phyloP scores from a whole-genome alignment of 1,139 yeast genomes.

The Geotrichum phurueaensis region DNA sequence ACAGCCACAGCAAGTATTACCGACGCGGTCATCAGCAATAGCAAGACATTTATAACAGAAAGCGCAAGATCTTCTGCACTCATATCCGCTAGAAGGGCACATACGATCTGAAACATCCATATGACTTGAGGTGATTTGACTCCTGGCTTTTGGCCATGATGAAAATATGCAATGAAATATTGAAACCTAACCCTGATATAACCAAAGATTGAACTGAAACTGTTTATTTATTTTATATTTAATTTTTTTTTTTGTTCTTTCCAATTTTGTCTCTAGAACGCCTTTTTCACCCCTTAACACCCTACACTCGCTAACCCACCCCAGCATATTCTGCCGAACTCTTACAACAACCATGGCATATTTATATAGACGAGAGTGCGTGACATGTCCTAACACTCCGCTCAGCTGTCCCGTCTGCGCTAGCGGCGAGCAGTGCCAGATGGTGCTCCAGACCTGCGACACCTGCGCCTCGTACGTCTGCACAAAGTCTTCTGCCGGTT shows the following conservation, averaged over 20 bases:
- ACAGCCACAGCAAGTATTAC: conserved; percentile 10
- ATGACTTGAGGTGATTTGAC: not conserved
- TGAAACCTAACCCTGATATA: too few relatives aligned
- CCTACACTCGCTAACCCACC: not conserved
- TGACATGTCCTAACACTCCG: conserved; percentile 15
- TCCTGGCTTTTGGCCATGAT: not conserved
- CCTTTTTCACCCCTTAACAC: not conserved
- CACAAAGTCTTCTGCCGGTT: conserved; percentile 13
- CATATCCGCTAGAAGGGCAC: not conserved
- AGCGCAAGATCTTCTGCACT: not conserved
- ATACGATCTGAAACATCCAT: not conserved
- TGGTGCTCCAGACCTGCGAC: conserved; percentile 32
- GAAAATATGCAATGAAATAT: too few relatives aligned
- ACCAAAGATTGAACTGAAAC: too few relatives aligned
- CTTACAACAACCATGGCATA: not conserved
- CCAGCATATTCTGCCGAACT: not conserved
- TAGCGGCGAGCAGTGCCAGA: conserved; percentile 27
- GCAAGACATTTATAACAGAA: not conserved
- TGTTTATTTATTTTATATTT: not conserved
- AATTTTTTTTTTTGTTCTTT: not conserved
- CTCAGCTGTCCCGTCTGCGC: conserved; percentile 30
- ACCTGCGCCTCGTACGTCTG: conserved; percentile 29
- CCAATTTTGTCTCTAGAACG: not conserved
- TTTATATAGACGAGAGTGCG: conserved; percentile 5
- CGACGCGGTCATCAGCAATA: not conserved